Evolutionary conservation across 169 alveolate species (phyloP).

Genomic region (Sarcocystis neurona): DNA sequence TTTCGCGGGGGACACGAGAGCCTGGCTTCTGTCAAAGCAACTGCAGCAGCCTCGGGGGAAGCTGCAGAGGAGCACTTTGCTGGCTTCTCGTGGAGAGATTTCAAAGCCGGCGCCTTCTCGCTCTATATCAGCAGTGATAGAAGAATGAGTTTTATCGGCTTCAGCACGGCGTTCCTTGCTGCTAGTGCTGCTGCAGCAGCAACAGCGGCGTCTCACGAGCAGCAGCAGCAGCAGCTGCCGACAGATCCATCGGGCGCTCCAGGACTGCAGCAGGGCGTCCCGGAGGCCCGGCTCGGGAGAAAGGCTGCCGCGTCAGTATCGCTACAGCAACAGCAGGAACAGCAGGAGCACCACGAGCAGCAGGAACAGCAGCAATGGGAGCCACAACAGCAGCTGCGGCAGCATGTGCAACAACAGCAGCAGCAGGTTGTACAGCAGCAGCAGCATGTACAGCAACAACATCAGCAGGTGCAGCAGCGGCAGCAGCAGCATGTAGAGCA

Average conservation of each 20-base stretch:
- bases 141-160: neutral
- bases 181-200: constrained; percentile 35
- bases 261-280: too few relatives aligned
- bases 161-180: too few relatives aligned
- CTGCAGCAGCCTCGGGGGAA: too few relatives aligned
- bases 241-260: too few relatives aligned
- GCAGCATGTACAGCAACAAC: constrained; percentile 23
- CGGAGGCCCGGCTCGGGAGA: too few relatives aligned
- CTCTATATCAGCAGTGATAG: neutral
- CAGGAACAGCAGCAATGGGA: neutral
- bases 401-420: neutral
- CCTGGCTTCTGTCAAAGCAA: too few relatives aligned
- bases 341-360: neutral
- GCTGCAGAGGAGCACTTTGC: too few relatives aligned
- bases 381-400: neutral
- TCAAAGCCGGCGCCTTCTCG: neutral
- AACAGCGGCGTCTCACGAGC: neutral
- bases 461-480: neutral
- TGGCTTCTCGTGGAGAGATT: too few relatives aligned
- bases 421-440: neutral
- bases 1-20: too few relatives aligned
- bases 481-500: constrained; percentile 6
- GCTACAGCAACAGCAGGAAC: too few relatives aligned
- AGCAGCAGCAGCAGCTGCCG: too few relatives aligned
- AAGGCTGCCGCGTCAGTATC: too few relatives aligned